Base-by-base conservation (phyloP, 768 basidiomycete genomes). In the Roridomyces roridus region DNA sequence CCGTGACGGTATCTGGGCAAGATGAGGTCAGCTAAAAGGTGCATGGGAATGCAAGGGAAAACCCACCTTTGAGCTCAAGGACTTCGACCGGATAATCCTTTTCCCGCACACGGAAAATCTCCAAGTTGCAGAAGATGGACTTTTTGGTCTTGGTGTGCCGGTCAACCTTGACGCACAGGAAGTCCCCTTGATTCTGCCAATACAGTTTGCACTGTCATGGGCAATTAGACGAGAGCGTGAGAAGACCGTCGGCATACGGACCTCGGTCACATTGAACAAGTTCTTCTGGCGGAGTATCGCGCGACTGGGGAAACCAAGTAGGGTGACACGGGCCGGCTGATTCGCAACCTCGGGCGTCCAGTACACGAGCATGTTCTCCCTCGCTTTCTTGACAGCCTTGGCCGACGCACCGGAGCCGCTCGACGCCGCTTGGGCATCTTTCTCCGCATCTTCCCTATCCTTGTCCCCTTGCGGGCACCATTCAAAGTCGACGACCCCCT, bases 151-250 rank as follows among this genome's bases (percentile, higher is more conserved):
- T 98, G 23, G 95, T 96, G 72, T 97, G 95, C 46, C 96, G 90
- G 76, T 98, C 97, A 51, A 99, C 97, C 77, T 97, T 98, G 73
- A 98, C 96, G 68, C 97, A 98, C 15, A 99, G 85, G 78, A 93
- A 98, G 73, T 98, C 95, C 31, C 96, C 97, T 70, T 95, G 92
- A 67, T 95, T 96, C 78, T 99, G 97, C 95, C 94, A 99, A 74
- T 91, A 89, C 39, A 99, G 83, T 77, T 97, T 97, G 72, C 96
- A 98, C 96, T 98, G 67, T 10, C 65, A 23, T 23, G 34, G 18
- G 34, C 56, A 39, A 49, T 59, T 35, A 58, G 39, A 48, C 31
- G 24, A 35, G 17, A 54, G 24, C 26, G 46, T 51, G 34, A 24
- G 42, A 57, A 62, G 18, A 35, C 18, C 39, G 20, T 50, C 63